Base-by-base conservation (phyloP, 2,329 filamentous ascomycete genomes). In the Pestalotiopsis sp. region DNA sequence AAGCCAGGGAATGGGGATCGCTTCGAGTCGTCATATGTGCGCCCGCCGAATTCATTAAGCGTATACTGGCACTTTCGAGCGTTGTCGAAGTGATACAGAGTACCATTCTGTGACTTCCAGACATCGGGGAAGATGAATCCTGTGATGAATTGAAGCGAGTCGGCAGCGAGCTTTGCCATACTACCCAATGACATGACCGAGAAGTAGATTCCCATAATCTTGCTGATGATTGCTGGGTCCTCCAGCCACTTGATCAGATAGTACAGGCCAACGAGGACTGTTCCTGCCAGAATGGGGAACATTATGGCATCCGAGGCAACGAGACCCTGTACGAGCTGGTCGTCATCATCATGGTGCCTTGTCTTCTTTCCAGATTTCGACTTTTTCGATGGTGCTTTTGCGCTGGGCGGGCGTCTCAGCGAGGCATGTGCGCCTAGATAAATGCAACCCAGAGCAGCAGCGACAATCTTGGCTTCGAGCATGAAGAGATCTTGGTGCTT, bases 211-310 rank as follows among this genome's bases (percentile, higher is more conserved):
- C 93, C 91, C 25, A 98, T 83, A 52, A 97, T 87, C 80, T 91
- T 93, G 83, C 95, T 98, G 75, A 98, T 82, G 25, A 97, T 83
- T 12, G 90, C 85, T 0, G 94, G 91, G 75, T 97, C 93, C 72
- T 95, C 86, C 67, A 98, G 88, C 87, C 92, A 96, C 78, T 97
- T 94, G 77, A 98, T 94, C 69, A 97, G 84, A 74, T 95, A 91
- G 83, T 98, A 98, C 13, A 98, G 85, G 4, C 90, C 90, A 57
- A 90, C 86, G 9, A 98, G 87, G 1, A 91, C 89, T 11, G 84
- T 76, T 2, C 90, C 94, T 5, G 94, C 95, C 67, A 94, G 84
- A 39, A 98, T 74, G 1, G 95, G 96, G 71, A 98, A 93, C 74
- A 97, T 80, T 73, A 98, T 88, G 62, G 94, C 95, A 79, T 98